phyloP scores from a whole-genome alignment of 1,139 yeast genomes.

The Dujonia santamariae region DNA sequence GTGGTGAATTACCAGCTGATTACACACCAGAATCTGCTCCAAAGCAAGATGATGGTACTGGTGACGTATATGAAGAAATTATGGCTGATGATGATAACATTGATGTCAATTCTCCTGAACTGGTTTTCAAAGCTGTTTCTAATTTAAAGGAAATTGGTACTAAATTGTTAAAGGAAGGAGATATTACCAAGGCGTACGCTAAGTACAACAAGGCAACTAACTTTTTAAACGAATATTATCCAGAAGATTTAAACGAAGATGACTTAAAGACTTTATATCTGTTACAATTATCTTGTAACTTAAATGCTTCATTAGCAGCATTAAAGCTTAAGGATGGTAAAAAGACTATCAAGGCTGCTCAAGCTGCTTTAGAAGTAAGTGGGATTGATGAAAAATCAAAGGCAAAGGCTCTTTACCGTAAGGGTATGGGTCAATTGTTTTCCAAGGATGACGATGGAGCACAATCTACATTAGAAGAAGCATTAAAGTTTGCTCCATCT shows the following conservation, averaged over 20 bases:
- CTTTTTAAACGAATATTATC: slow-evolving; percentile 70
- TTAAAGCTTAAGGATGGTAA: slow-evolving; percentile 59
- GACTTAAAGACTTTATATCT: slow-evolving; percentile 47
- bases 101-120: slow-evolving; percentile 54
- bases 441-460: slow-evolving; percentile 74
- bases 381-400: slow-evolving; percentile 62
- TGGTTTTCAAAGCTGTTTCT: slow-evolving; percentile 65
- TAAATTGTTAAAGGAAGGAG: slow-evolving; percentile 61
- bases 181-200: slow-evolving; percentile 51
- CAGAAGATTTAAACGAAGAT: slow-evolving; percentile 62
- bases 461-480: slow-evolving; percentile 60
- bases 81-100: slow-evolving; percentile 72
- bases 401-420: slow-evolving; percentile 84
- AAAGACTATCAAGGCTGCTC: slow-evolving; percentile 57
- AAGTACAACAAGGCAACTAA: slow-evolving; percentile 73
- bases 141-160: slow-evolving; percentile 81
- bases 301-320: slow-evolving; percentile 76
- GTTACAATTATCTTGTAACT: slow-evolving; percentile 58
- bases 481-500: slow-evolving; percentile 61
- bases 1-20: slow-evolving; percentile 72
- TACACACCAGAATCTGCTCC: slow-evolving; percentile 39
- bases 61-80: slow-evolving; percentile 77
- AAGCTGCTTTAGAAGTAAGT: slow-evolving; percentile 64
- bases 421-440: slow-evolving; percentile 70
- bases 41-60: slow-evolving; percentile 66